These are phyloP conservation scores for Pseudocercospora fijiensis DNA, from an alignment of 2,329 filamentous ascomycete genomes.

Conservation along the genomic window DNA sequence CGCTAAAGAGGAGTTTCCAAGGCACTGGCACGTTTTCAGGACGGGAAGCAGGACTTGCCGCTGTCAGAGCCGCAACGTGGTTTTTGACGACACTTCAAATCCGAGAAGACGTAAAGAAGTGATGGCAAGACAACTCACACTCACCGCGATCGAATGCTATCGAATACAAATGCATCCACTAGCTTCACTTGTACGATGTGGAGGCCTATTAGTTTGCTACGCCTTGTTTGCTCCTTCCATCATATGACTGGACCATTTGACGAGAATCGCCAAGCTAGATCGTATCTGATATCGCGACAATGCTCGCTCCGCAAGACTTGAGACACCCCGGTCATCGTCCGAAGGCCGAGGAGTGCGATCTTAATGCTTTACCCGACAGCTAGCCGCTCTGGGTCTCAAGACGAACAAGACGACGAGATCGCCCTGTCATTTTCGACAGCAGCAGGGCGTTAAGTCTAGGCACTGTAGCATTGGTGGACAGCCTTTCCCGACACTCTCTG, in stretches of 20 bases:
- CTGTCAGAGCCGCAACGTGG: slow-evolving; percentile 18
- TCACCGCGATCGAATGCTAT: not conserved
- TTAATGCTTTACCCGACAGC: not conserved
- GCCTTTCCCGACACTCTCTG: not conserved
- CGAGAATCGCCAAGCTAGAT: slow-evolving; percentile 2
- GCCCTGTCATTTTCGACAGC: not conserved
- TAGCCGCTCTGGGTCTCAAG: not conserved
- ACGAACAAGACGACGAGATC: not conserved
- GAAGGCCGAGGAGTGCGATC: not conserved
- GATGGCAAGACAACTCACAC: not conserved
- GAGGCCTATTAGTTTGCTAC: slow-evolving; percentile 16
- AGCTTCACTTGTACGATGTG: slow-evolving; percentile 7
- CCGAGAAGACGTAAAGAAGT: not conserved
- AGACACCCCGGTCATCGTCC: not conserved
- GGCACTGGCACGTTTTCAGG: slow-evolving; percentile 7
- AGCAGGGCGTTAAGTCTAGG: not conserved
- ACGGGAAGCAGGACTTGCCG: slow-evolving; percentile 15
- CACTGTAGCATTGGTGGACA: not conserved
- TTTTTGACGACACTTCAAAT: slow-evolving; percentile 7
- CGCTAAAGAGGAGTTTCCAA: slow-evolving; percentile 8
- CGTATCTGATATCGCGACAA: not conserved
- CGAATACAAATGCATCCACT: not conserved
- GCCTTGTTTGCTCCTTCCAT: slow-evolving; percentile 16
- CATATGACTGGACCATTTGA: slow-evolving; percentile 13
- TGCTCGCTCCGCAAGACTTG: not conserved